Conservation (phyloP, 371 early-diverging fungal species). For the Nematocida homosporus region DNA sequence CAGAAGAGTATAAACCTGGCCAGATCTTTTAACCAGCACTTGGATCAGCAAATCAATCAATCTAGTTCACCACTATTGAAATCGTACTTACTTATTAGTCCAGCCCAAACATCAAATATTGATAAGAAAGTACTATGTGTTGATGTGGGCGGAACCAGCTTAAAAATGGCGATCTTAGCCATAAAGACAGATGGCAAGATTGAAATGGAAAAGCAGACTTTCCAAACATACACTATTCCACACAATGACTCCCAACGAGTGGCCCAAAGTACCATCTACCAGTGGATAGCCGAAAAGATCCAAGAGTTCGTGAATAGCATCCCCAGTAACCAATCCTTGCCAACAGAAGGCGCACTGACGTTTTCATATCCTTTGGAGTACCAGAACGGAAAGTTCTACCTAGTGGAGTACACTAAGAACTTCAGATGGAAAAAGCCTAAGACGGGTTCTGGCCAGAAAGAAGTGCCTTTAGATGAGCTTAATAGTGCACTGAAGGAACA, state of each 20-base stretch:
- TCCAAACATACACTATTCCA: slow-evolving; percentile 10
- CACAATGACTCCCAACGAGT: background rate
- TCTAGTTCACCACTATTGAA: too few species aligned
- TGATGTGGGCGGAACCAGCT: slow-evolving; percentile 46
- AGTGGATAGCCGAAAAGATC: slow-evolving; percentile 50
- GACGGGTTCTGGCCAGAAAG: background rate
- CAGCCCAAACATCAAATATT: background rate
- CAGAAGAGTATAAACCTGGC: too few species aligned
- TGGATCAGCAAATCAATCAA: too few species aligned
- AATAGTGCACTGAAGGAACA: slow-evolving; percentile 8
- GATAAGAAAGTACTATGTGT: slow-evolving; percentile 19
- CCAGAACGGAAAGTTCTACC: background rate
- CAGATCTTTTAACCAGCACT: too few species aligned
- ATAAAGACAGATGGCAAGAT: background rate
- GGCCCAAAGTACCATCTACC: slow-evolving; percentile 16
- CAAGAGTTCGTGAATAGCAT: background rate
- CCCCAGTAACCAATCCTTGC: background rate
- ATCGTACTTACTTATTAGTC: slow-evolving; percentile 25
- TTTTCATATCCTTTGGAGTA: slow-evolving; percentile 45
- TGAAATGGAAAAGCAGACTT: background rate
- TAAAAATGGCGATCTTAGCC: slow-evolving; percentile 19
- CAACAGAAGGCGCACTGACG: slow-evolving; percentile 15
- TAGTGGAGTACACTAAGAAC: slow-evolving; percentile 42
- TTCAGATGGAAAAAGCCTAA: slow-evolving; percentile 17
- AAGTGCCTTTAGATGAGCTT: slow-evolving; percentile 40